Evolutionary conservation across 2,329 filamentous ascomycete species (phyloP), one percentile per base, ranked within the genome.

Genomic region (Colletotrichum lentis): DNA sequence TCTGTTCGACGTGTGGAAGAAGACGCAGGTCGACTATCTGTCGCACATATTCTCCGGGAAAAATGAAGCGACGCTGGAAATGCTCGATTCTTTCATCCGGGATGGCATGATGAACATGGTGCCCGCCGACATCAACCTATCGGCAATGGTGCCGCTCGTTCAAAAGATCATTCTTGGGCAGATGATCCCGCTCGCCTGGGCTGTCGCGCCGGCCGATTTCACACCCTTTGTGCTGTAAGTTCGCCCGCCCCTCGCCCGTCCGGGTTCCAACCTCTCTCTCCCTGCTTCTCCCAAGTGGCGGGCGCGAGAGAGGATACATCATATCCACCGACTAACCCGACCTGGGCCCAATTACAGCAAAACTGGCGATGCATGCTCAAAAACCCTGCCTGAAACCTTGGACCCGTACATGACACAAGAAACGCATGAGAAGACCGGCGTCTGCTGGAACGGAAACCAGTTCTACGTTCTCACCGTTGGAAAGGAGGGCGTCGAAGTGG

Each of bases 161-260:
- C 31, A 66, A 43, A 66, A 7, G 11, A 44, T 66, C 35, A 35
- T 66, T 16, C 11, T 63, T 1, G 64, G 58, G 2, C 64, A 66
- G 3, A 66, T 66, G 64, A 63, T 66, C 24, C 64, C 64, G 2
- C n/a, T 56, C 20, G 64, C 64, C 1, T 63, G 58, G 64, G 35
- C 35, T 0, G 43, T 52, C 0, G 58, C 64, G 6, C 58, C 64
- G 18, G 64, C 64, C 2, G 58, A 14, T 2, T 56, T 46, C 6
- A 4, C 4, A 0, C 50, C 64, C 6, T 66, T 66, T n/a, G 41
- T 63, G 10, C 43, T 66, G 64, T 66, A 43, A 54, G 24, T n/a
- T n/a, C n/a, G n/a, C n/a, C n/a, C n/a, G n/a, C n/a, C n/a, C n/a
- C n/a, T n/a, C n/a, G n/a, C n/a, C n/a, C n/a, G n/a, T n/a, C n/a